Percentiles rank a stretch among this genome's conserved stretches.
These are phyloP conservation scores for Cladosporium sp. DNA, from an alignment of 2,329 filamentous ascomycete genomes.

Conservation along the genomic window DNA sequence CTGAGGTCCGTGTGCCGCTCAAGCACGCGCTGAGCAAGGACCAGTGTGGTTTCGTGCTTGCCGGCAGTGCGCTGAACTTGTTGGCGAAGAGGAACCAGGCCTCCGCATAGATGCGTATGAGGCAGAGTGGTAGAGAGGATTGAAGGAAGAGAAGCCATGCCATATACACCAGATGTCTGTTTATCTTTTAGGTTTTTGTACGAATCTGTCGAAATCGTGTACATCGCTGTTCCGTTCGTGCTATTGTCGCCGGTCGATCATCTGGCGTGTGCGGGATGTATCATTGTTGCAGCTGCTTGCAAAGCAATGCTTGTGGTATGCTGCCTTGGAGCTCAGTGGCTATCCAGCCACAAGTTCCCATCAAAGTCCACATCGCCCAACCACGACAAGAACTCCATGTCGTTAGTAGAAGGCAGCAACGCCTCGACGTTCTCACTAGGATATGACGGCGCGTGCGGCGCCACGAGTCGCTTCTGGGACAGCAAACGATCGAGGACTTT, in stretches of 20 bases:
- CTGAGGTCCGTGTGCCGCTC: constrained; percentile 67
- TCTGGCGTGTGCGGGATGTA: no score
- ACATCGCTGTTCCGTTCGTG: no score
- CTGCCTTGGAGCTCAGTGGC: background rate
- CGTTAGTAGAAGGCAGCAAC: background rate
- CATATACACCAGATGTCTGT: background rate
- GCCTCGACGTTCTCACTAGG: background rate
- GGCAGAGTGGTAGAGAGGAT: background rate
- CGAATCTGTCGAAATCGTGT: background rate
- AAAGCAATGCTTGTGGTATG: no score
- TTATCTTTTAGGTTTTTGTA: background rate
- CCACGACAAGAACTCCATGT: constrained; percentile 3
- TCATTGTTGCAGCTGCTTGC: no score
- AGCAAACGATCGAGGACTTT: background rate
- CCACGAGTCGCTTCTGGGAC: background rate
- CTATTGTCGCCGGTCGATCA: no score
- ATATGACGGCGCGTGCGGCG: background rate
- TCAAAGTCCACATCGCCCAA: background rate
- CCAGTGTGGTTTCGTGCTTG: constrained; percentile 87
- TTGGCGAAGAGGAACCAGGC: constrained; percentile 60
- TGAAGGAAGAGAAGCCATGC: background rate
- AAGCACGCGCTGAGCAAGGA: constrained; percentile 85
- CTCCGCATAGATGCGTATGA: background rate
- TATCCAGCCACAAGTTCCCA: background rate
- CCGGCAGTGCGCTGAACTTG: constrained; percentile 89